A percentile compares a stretch with the other conserved stretches of the same genome.
Evolutionary conservation across 2,329 filamentous ascomycete genomes (phyloP).

Genomic region (Pseudogymnoascus sp.): DNA sequence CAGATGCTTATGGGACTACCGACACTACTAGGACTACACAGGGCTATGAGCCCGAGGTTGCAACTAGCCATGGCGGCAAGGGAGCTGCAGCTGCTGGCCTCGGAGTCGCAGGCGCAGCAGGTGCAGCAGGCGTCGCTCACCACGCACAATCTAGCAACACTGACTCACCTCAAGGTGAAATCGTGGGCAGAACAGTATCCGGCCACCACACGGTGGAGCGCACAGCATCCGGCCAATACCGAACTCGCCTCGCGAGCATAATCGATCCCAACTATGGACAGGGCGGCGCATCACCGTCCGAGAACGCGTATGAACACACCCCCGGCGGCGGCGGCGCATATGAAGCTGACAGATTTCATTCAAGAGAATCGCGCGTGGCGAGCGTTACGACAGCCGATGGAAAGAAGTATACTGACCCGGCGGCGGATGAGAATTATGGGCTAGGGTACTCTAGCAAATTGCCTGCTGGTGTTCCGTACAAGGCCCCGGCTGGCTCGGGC

Average conservation of each 20-base stretch:
- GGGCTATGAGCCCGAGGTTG: not conserved
- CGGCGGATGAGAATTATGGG: not conserved
- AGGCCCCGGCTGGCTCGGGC: not conserved
- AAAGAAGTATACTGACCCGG: not conserved
- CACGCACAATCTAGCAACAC: not conserved
- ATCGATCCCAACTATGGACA: not conserved
- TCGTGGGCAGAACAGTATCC: not conserved
- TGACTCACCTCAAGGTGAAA: not conserved
- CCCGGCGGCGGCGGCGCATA: not conserved
- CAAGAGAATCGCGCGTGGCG: not conserved
- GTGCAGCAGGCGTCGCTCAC: not conserved
- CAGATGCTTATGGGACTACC: not conserved
- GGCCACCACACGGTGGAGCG: not conserved
- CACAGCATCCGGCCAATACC: not conserved
- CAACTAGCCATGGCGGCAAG: not conserved
- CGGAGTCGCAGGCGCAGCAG: not conserved
- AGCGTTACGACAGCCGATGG: not conserved
- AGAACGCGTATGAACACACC: conserved; percentile 2
- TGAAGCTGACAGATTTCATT: not conserved
- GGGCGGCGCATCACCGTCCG: not conserved
- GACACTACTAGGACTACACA: not conserved
- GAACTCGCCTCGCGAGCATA: conserved; percentile 1
- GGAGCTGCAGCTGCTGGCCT: not conserved
- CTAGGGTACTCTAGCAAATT: not conserved
- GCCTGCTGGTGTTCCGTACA: not conserved